phyloP scores from a whole-genome alignment of 2,329 filamentous ascomycete species.

The Karstenula rhodostoma region DNA sequence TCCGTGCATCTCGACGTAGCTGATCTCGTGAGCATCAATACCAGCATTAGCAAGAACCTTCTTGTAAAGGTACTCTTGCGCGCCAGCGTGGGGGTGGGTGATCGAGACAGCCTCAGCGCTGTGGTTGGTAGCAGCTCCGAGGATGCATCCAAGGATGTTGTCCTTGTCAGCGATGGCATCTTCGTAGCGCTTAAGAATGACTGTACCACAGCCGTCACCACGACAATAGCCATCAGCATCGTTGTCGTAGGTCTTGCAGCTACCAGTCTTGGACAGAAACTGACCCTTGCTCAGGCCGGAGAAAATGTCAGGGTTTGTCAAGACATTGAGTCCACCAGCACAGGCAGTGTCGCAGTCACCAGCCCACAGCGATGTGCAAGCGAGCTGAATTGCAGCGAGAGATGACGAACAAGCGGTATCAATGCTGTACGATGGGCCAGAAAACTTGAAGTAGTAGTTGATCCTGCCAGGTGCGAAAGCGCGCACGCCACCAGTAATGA shows the following conservation, averaged over 20 bases:
- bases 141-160: constrained; percentile 74
- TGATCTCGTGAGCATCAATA: constrained; percentile 77
- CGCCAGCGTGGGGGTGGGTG: constrained; percentile 80
- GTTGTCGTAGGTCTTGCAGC: constrained; percentile 83
- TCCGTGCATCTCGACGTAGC: constrained; percentile 89
- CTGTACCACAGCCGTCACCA: constrained; percentile 76
- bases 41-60: constrained; percentile 75
- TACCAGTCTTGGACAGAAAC: constrained; percentile 78
- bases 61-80: constrained; percentile 75
- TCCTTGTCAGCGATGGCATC: constrained; percentile 81
- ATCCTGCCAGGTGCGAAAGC: constrained; percentile 71
- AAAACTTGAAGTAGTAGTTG: constrained; percentile 81
- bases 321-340: constrained; percentile 78
- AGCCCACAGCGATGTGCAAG: constrained; percentile 76
- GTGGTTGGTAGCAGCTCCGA: constrained; percentile 80
- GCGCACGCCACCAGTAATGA: constrained; percentile 69
- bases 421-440: constrained; percentile 74
- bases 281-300: constrained; percentile 77
- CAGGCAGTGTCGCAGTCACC: constrained; percentile 83
- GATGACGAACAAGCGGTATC: constrained; percentile 84
- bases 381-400: constrained; percentile 74
- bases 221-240: constrained; percentile 84
- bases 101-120: constrained; percentile 83
- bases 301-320: constrained; percentile 84
- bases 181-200: constrained; percentile 80